Evolutionary conservation across 2,329 filamentous ascomycete genomes (phyloP).

Genomic region (Salinomyces thailandicus): DNA sequence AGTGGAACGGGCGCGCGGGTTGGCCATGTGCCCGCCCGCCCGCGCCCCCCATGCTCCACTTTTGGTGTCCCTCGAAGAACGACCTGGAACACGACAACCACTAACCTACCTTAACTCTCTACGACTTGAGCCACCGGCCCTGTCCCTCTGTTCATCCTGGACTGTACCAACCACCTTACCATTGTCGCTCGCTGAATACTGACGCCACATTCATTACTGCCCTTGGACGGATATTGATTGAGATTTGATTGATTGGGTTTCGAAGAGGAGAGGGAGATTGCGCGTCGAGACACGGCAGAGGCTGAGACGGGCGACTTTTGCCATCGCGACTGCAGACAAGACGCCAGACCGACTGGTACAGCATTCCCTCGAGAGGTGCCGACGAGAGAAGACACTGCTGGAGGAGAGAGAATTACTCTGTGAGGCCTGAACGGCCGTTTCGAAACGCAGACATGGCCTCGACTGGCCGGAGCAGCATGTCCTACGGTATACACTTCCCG

Average conservation of each 20-base stretch:
- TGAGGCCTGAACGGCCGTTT: neutral
- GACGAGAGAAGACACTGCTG: too few species aligned
- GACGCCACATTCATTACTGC: neutral
- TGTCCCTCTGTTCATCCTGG: neutral
- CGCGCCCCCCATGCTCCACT: neutral
- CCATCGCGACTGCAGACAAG: neutral
- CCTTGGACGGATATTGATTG: neutral
- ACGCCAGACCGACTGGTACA: neutral
- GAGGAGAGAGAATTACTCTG: neutral
- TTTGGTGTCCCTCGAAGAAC: too few species aligned
- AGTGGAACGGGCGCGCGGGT: neutral
- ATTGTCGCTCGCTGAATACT: neutral
- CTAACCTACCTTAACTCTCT: neutral
- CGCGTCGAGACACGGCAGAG: neutral
- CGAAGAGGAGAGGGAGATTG: neutral
- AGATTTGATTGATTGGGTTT: neutral
- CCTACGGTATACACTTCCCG: slow-evolving; percentile 1
- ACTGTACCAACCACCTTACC: neutral
- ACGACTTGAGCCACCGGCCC: too few species aligned
- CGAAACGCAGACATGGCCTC: slow-evolving; percentile 1
- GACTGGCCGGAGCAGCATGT: slow-evolving; percentile 2
- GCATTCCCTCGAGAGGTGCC: too few species aligned
- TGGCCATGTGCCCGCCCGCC: neutral
- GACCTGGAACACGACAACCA: neutral
- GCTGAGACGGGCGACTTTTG: neutral